phyloP scores from a whole-genome alignment of 1,139 yeast species.

The Pichia sp. region DNA sequence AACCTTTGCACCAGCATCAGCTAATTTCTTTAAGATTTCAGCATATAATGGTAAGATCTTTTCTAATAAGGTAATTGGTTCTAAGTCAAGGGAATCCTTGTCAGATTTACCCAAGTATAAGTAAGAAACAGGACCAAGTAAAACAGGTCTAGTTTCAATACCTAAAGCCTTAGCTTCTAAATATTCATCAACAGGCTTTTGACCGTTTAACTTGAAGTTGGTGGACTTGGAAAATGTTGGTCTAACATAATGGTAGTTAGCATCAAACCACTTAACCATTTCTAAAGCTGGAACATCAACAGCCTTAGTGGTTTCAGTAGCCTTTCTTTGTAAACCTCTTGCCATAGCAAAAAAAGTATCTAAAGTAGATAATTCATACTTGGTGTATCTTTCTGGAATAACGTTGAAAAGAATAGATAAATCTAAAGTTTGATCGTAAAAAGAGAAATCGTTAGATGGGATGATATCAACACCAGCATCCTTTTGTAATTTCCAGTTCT shows the following conservation, averaged over 20 bases:
- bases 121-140: slow-evolving; percentile 95
- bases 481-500: slow-evolving; percentile 97
- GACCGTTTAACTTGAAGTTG: slow-evolving; percentile 90
- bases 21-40: slow-evolving; percentile 79
- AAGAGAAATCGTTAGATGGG: slow-evolving; percentile 97
- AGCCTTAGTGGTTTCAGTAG: slow-evolving; percentile 78
- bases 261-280: slow-evolving; percentile 99
- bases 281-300: slow-evolving; percentile 98
- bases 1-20: slow-evolving; percentile 89
- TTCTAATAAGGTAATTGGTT: slow-evolving; percentile 82
- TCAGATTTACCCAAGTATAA: slow-evolving; percentile 95
- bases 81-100: slow-evolving; percentile 92
- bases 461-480: slow-evolving; percentile 96
- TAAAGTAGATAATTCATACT: slow-evolving; percentile 80
- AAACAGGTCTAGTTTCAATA: slow-evolving; percentile 93
- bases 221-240: slow-evolving; percentile 97
- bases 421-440: slow-evolving; percentile 95
- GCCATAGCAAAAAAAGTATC: slow-evolving; percentile 99
- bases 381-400: slow-evolving; percentile 93
- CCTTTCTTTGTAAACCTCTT: slow-evolving; percentile 98
- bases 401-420: slow-evolving; percentile 89
- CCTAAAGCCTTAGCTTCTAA: slow-evolving; percentile 97
- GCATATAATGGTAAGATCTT: slow-evolving; percentile 90
- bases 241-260: slow-evolving; percentile 99
- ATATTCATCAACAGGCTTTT: slow-evolving; percentile 95